Base-by-base conservation (phyloP, 768 basidiomycete genomes). In the Russula sp. region DNA sequence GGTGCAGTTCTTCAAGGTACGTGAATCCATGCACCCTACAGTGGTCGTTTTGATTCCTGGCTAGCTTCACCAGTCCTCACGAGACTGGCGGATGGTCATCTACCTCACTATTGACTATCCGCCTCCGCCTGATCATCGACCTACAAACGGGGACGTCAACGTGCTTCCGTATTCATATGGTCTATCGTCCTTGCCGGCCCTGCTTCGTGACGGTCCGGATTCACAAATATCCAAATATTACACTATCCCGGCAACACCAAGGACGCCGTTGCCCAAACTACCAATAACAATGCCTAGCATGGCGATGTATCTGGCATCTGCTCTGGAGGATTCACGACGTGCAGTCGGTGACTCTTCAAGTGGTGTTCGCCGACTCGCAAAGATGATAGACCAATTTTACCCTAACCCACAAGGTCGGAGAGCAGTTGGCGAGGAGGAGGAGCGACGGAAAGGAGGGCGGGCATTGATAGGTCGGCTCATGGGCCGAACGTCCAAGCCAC, bases 31-130 rank as follows among this genome's bases (percentile, higher is more conserved):
- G 55, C 42, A 39, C 32, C 53, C 10, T 0, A 45, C 65, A 64
- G 48, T 29, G 34, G 13, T 18, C 11, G 20, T 49, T 34, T 36
- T 67, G 43, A 68, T 35, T 11, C 34, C 50, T 5, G 29, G n/a
- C 29, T 58, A 90, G 88, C 77, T 85, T 9, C 82, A 87, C 67
- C 81, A 79, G 42, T 69, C 77, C 20, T 78, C 84, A 0, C 68
- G 73, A 5, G 82, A 84, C 18, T 93, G 90, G 90, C 80, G 86
- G 57, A 84, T 85, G 10, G 75, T 92, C 22, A 71, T 92, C 16
- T 92, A 89, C 79, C 83, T 93, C 66, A 85, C 87, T 1, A 81
- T 89, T 57, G 90, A 93, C 68, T 77, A 84, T 67, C 83, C 84
- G 1, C 70, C 83, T 2, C 86, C 88, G 34, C 67, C 75, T 4